Evolutionary conservation across 2,329 filamentous ascomycete species (phyloP), one percentile per base, ranked within the genome.

Genomic region (Colletotrichum incanum): DNA sequence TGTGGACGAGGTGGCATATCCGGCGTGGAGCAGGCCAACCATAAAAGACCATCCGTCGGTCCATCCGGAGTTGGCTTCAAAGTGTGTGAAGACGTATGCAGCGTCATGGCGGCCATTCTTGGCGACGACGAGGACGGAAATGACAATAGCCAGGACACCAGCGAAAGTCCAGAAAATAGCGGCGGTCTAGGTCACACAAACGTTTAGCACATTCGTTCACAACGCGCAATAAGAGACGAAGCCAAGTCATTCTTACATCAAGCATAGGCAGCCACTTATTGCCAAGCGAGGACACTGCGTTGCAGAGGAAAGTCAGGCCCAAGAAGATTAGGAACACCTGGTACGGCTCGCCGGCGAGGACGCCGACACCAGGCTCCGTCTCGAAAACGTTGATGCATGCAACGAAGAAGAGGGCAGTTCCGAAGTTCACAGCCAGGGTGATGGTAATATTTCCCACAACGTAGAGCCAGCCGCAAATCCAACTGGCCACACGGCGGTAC

Each of bases 361-460:
- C 78, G 14, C 79, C 82, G 14, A 81, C 79, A 54, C 84, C 86
- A 7, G 82, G 80, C 45, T 82, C 79, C 3, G 80, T 80, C 67
- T 87, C 82, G 71, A 90, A 90, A 45, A 90, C 86, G 70, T 89
- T 88, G 80, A 90, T 78, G 77, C 87, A 89, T 18, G 83, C 86
- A 67, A 89, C 84, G 70, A 89, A 81, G 79, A 90, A 88, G 75
- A 94, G 89, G 0, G 91, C 93, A 4, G 93, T 94, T 8, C 92
- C 93, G 77, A 94, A 95, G 84, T 94, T 93, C 79, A 94, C 93
- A n/a, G 92, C 89, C n/a, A 94, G 85, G 0, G 93, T 94, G 76
- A 95, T 95, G 75, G 92, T 94, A 80, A 94, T 92, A 82, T 95
- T 95, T 71, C 93, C 93, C 63, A 94, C 90, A 23, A 94, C 88